These are phyloP conservation scores for Leishmania tropica DNA, from an alignment of 208 protist genomes.

Conservation along the genomic window DNA sequence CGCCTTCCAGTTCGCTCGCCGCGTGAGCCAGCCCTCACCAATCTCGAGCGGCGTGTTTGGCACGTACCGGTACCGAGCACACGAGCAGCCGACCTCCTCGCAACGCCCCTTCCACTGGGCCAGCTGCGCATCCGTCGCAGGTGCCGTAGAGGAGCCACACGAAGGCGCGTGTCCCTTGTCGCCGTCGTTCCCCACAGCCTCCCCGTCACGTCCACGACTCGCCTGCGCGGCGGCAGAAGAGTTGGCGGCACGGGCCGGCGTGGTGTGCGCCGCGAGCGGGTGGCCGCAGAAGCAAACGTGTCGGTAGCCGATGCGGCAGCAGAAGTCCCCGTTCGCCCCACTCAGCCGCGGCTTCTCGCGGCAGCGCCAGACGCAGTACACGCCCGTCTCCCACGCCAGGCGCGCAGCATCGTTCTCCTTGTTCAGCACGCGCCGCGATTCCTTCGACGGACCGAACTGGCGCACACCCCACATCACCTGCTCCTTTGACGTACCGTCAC, in stretches of 20 bases:
- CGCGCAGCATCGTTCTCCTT: slow-evolving; percentile 78
- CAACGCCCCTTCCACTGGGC: slow-evolving; percentile 36
- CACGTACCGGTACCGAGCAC: slow-evolving; percentile 72
- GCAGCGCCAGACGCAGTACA: slow-evolving; percentile 85
- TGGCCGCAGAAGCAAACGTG: slow-evolving; percentile 88
- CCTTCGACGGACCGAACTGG: slow-evolving; percentile 76
- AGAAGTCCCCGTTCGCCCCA: slow-evolving; percentile 78
- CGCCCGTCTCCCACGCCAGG: slow-evolving; percentile 60
- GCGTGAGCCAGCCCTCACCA: slow-evolving; percentile 81
- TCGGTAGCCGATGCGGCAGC: slow-evolving; percentile 66
- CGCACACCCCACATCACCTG: slow-evolving; percentile 71
- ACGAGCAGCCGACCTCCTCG: slow-evolving; percentile 51
- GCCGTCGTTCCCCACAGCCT: not conserved
- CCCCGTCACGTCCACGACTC: not conserved
- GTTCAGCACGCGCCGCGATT: slow-evolving; percentile 66
- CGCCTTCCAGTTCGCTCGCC: slow-evolving; percentile 63
- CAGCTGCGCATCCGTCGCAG: slow-evolving; percentile 20
- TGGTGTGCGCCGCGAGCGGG: slow-evolving; percentile 45
- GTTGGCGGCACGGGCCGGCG: slow-evolving; percentile 14
- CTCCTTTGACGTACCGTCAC: slow-evolving; percentile 61
- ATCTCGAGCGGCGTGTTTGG: slow-evolving; percentile 89
- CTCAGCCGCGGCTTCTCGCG: slow-evolving; percentile 40
- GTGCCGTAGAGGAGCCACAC: not conserved
- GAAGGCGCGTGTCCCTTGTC: not conserved
- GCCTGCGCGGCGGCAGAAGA: not conserved